Conservation (phyloP, 2,329 filamentous ascomycete species). For the Talaromyces sp. region DNA sequence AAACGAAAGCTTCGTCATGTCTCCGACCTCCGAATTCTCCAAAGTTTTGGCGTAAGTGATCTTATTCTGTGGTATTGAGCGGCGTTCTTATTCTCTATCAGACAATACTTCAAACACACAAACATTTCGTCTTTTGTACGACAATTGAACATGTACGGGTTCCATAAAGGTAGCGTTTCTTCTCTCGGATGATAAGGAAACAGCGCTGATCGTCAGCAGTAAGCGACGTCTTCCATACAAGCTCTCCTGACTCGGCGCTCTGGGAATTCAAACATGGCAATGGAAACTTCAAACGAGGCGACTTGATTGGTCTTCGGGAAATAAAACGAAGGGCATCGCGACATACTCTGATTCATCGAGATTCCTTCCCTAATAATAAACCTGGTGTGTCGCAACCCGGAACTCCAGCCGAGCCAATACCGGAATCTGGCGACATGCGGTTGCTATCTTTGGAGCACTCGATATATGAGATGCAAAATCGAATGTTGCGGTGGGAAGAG, state of each 20-base stretch:
- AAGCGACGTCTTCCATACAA: conserved; percentile 96
- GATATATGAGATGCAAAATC: conserved; percentile 70
- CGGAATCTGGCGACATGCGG: conserved; percentile 68
- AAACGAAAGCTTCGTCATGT: conserved; percentile 98
- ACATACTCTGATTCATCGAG: conserved; percentile 87
- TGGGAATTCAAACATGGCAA: conserved; percentile 99
- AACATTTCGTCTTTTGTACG: conserved; percentile 98
- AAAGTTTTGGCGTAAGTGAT: conserved; percentile 86
- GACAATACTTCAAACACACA: conserved; percentile 98
- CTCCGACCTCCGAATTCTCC: conserved; percentile 92
- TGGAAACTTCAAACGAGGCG: conserved; percentile 92
- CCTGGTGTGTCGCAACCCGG: conserved; percentile 70
- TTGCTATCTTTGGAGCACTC: conserved; percentile 72
- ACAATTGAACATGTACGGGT: conserved; percentile 98
- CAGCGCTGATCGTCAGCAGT: conserved; percentile 50
- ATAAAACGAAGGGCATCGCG: conserved; percentile 93
- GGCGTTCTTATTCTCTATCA: conserved; percentile 33
- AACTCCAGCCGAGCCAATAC: conserved; percentile 76
- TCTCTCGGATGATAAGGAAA: not conserved
- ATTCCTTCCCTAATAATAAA: conserved; percentile 77
- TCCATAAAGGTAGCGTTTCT: conserved; percentile 76
- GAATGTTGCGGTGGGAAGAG: conserved; percentile 79
- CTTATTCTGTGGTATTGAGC: not conserved
- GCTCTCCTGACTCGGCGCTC: conserved; percentile 83
- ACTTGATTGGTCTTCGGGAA: conserved; percentile 82